Evolutionary conservation across 1,139 yeast species (phyloP), one percentile per base, ranked within the genome.

Genomic region (Kodamaea sp.): DNA sequence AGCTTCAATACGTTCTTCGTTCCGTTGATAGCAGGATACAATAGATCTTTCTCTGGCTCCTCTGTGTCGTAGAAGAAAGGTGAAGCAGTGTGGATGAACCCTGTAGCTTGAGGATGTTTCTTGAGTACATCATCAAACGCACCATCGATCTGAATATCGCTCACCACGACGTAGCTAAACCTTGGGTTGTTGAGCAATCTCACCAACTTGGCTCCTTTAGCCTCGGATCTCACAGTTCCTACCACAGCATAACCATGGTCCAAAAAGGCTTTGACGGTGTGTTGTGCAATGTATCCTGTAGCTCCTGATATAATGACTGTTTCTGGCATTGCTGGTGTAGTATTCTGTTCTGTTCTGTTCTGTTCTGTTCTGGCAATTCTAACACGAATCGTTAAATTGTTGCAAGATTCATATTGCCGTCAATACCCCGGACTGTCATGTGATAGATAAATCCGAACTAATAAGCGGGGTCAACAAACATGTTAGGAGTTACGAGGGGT

Each of bases 221-320:
- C 51, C 2, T 43, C 42, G 4, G 68, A 52, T 51, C 74, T 56
- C 8, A 64, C 72, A 3, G 67, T 46, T 6, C 70, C 72, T 12
- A 63, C 44, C 2, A 67, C 71, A 14, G 40, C 43, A 48, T 66
- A 64, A 7, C 59, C 61, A 21, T 54, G 41, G 4, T 44, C 47
- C 15, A 65, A 32, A 29, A 44, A 42, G 19, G 40, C 39, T 22
- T 34, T 23, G 57, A 55, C 23, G 37, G 44, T 59, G 57, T 38
- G 48, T 21, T 54, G 57, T 7, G 71, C 72, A 35, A 68, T 59
- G 42, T 55, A 66, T 3, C 73, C 73, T 16, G 63, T 57, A 22
- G 69, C 73, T n/a, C 74, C 73, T n/a, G 70, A 53, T 13, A 68
- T 63, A 31, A 65, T 61, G 18, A 63, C 62, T n/a, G 52, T 37